phyloP scores from a whole-genome alignment of 352 stramenopile species.

The Globisporangium irregulare region DNA sequence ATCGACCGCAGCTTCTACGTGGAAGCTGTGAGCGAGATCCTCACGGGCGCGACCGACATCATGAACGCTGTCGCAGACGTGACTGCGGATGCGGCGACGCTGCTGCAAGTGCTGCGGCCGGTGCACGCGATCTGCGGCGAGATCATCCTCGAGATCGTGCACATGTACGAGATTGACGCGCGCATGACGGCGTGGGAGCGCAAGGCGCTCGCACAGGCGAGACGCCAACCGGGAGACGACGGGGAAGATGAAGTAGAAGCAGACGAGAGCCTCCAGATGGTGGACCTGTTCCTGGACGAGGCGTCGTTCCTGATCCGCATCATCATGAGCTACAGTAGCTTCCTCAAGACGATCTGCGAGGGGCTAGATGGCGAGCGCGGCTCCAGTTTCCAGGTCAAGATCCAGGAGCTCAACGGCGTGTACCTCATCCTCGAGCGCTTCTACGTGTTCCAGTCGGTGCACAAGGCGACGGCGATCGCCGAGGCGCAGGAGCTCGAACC shows the following conservation, averaged over 20 bases:
- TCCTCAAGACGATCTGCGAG: conserved; percentile 51
- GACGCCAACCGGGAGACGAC: conserved; percentile 30
- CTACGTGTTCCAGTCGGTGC: conserved; percentile 83
- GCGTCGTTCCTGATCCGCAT: conserved; percentile 73
- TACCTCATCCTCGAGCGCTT: conserved; percentile 83
- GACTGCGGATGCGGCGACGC: conserved; percentile 30
- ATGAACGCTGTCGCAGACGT: conserved; percentile 80
- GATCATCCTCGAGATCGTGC: conserved; percentile 61
- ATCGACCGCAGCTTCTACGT: conserved; percentile 84
- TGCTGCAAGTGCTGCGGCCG: conserved; percentile 46
- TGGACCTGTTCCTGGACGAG: conserved; percentile 82
- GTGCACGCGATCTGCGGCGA: conserved; percentile 60
- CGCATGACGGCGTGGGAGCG: conserved; percentile 79
- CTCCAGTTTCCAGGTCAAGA: conserved; percentile 49
- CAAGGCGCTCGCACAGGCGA: conserved; percentile 52
- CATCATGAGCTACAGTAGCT: conserved; percentile 63
- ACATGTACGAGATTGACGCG: conserved; percentile 70
- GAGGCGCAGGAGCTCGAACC: conserved; percentile 72
- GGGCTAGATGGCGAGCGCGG: conserved; percentile 35
- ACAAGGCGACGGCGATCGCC: conserved; percentile 80
- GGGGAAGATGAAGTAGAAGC: conserved; percentile 39
- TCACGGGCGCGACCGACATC: conserved; percentile 69
- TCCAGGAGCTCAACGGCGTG: conserved; percentile 74
- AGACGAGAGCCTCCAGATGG: conserved; percentile 86
- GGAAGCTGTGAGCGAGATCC: conserved; percentile 62